phyloP scores from a whole-genome alignment of 2,329 filamentous ascomycete genomes.

The Botrytis galanthina region DNA sequence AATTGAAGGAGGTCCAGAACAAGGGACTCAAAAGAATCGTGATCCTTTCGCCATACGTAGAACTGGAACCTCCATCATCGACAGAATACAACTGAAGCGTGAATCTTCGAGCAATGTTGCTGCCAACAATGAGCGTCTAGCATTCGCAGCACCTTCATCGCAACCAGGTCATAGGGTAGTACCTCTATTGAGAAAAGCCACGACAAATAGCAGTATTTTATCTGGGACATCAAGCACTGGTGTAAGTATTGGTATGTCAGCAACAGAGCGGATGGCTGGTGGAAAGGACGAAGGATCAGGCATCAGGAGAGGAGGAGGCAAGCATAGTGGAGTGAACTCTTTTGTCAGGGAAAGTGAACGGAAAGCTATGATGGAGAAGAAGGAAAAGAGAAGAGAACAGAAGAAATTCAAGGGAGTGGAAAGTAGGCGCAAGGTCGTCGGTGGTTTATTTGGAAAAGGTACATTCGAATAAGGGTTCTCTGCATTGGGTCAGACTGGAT shows the following conservation, averaged over 20 bases:
- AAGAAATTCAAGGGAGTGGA: constrained; percentile 57
- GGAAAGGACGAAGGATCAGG: constrained; percentile 47
- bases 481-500: constrained; percentile 5
- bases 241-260: constrained; percentile 29
- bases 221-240: constrained; percentile 38
- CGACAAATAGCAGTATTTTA: constrained; percentile 55
- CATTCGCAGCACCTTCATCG: constrained; percentile 50
- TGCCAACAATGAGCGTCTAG: constrained; percentile 46
- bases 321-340: constrained; percentile 59
- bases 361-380: constrained; percentile 53
- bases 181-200: constrained; percentile 69
- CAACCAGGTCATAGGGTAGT: constrained; percentile 62
- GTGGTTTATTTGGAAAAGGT: constrained; percentile 57
- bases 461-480: constrained; percentile 44
- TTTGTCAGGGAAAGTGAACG: constrained; percentile 60
- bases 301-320: constrained; percentile 59
- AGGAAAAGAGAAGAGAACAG: constrained; percentile 56
- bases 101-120: constrained; percentile 43
- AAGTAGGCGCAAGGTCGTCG: constrained; percentile 54
- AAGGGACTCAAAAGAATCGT: constrained; percentile 36
- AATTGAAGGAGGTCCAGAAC: constrained; percentile 50
- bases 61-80: constrained; percentile 56
- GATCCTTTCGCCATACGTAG: constrained; percentile 39
- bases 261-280: constrained; percentile 37
- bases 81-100: constrained; percentile 71